Evolutionary conservation across 2,329 filamentous ascomycete genomes (phyloP), one percentile per base, ranked within the genome.

Genomic region (Cladobotryum mycophilum): DNA sequence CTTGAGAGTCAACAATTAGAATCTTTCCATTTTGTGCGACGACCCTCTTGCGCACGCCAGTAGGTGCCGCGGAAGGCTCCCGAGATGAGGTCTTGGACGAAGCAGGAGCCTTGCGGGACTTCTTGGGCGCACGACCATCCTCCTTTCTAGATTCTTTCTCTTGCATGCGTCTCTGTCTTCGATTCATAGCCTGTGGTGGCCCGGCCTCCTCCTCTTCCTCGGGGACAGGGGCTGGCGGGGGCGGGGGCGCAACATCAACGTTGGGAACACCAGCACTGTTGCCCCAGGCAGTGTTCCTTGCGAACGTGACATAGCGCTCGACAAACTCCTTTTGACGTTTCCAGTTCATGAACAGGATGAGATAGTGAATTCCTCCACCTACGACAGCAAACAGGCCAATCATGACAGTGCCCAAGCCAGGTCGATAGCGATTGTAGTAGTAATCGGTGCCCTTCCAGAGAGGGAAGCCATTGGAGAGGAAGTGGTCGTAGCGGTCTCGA

Each of bases 371-470:
- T 30, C 76, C 88, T 56, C 93, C 93, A 51, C 91, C 92, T 47
- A 87, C 81, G 47, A 89, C 81, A 55, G 96, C 67, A 69, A 97
- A 89, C 38, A 95, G 72, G 44, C 92, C 91, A 22, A 85, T 54
- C 47, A 97, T 70, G 42, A 96, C 93, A 13, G 88, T 88, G 53
- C 89, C 89, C 41, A 97, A 75, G 8, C 93, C 93, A 2, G 93
- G 93, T 17, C 93, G 82, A 78, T 92, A 96, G 52, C 93, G 85
- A 62, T 84, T 84, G 75, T 99, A 99, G 79, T 97, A 99, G 79
- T 99, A 99, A 55, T 93, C 92, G 41, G 92, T 96, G 52, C 93
- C 93, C 74, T 92, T 91, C 93, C 93, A 99, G 50, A 82, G 82
- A 33, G 93, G 93, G 74, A 99, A 99, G 55, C 93, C 93, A 70